Percentiles rank a stretch among this genome's conserved stretches.
These are phyloP conservation scores for Seiridium cupressi DNA, from an alignment of 2,329 filamentous ascomycete genomes.

Conservation along the genomic window DNA sequence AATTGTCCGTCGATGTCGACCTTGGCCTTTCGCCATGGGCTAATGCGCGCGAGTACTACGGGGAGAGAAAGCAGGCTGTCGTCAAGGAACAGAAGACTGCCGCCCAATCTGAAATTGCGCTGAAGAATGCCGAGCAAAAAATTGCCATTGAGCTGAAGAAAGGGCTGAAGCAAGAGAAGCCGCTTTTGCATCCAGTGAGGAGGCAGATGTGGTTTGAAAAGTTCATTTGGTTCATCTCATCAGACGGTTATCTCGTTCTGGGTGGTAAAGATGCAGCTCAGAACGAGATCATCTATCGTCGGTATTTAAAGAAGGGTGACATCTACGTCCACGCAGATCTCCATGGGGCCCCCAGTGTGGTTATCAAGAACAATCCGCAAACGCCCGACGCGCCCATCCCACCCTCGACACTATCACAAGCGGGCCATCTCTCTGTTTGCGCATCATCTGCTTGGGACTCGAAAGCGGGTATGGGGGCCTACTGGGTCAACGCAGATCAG, in stretches of 20 bases:
- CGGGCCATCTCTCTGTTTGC: conserved; percentile 79
- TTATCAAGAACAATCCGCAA: conserved; percentile 84
- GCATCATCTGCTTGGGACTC: conserved; percentile 93
- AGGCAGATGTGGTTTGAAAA: conserved; percentile 96
- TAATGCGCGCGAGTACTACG: conserved; percentile 90
- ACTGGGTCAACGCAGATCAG: conserved; percentile 91
- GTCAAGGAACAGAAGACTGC: conserved; percentile 86
- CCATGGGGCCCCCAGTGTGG: conserved; percentile 76
- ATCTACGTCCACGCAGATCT: conserved; percentile 90
- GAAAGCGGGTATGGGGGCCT: conserved; percentile 92
- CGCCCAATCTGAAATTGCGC: conserved; percentile 74
- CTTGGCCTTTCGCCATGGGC: conserved; percentile 79
- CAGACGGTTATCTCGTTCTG: conserved; percentile 89
- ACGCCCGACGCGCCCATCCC: conserved; percentile 84
- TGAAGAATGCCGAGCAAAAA: conserved; percentile 89
- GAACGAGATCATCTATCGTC: conserved; percentile 87
- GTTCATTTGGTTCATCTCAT: conserved; percentile 92
- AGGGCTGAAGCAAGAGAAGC: conserved; percentile 87
- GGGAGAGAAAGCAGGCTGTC: conserved; percentile 79
- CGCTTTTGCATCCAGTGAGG: conserved; percentile 77
- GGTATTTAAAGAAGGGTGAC: conserved; percentile 84
- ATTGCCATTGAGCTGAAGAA: conserved; percentile 84
- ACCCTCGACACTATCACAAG: conserved; percentile 86
- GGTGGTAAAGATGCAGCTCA: conserved; percentile 87
- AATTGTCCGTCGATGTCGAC: conserved; percentile 78